Conservation (phyloP, 805 yeast species). For the Nakazawaea molendinolei region DNA sequence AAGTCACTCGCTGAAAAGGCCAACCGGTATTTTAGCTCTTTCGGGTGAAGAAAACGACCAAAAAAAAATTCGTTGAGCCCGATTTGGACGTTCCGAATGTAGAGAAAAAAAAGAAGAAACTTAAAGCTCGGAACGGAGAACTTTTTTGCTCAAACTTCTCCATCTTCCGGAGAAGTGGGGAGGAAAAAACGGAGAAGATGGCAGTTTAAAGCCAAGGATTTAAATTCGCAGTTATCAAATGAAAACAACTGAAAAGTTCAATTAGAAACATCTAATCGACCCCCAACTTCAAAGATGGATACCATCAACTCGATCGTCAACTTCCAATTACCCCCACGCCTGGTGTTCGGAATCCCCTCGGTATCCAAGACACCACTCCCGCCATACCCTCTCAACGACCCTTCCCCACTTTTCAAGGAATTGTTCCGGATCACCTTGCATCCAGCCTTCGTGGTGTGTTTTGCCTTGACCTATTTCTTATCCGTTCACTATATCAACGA, state of each 20-base stretch:
- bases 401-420: too few species aligned
- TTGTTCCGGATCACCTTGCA: too few species aligned
- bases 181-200: not conserved
- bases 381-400: slow-evolving; percentile 21
- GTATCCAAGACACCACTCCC: slow-evolving; percentile 20
- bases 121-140: not conserved
- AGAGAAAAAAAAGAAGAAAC: not conserved
- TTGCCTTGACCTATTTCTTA: slow-evolving; percentile 53
- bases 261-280: not conserved
- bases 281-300: not conserved
- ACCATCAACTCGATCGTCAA: slow-evolving; percentile 1
- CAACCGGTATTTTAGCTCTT: not conserved
- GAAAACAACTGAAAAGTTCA: not conserved
- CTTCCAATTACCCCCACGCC: slow-evolving; percentile 17
- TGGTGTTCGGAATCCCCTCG: slow-evolving; percentile 23
- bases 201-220: not conserved
- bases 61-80: not conserved
- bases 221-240: not conserved
- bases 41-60: not conserved
- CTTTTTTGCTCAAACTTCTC: not conserved
- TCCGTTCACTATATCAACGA: slow-evolving; percentile 50
- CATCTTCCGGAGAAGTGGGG: not conserved
- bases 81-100: not conserved
- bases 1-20: not conserved
- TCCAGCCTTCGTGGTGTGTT: slow-evolving; percentile 45